Evolutionary conservation across 345 rosid species (phyloP), one percentile per base, ranked within the genome.

Genomic region (Bruguiera sexangula): DNA sequence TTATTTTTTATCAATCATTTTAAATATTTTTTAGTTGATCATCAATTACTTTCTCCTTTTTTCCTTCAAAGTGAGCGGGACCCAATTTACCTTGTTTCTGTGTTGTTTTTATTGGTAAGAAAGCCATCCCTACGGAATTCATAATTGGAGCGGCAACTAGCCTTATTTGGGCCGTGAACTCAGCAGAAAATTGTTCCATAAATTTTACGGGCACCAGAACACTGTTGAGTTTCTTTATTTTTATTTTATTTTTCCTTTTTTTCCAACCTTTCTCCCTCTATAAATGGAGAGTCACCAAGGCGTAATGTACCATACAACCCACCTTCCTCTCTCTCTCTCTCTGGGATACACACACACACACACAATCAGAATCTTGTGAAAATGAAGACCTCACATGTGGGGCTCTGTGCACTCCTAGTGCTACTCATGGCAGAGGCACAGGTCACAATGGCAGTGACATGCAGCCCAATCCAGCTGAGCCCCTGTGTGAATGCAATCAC

Each of bases 401-500:
- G 77, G 51, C 22, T 84, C 62, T 79, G 77, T 73, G 68, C 76
- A 30, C 56, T 88, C 18, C 1, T 90, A 67, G 67, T 87, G 72
- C 76, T 88, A 21, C 69, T 91, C 6, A 46, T 83, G 71, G 81
- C 76, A 2, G 76, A 84, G 73, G 72, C 76, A 11, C 75, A 78
- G 8, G 76, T 81, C 6, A 72, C 94, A 54, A 77, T 67, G 76
- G 93, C 93, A 15, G 93, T 87, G 77, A 83, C 95, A 18, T 94
- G 98, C 76, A 85, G 69, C 59, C 95, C 97, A 18, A 77, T 84
- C 34, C 82, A 94, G 77, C 86, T 94, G 82, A 89, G 96, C 79
- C 62, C 98, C 0, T 94, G 98, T 72, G 97, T 81, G 31, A 62
- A 81, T 29, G 98, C 97, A 18, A 89, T 94, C 70, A 85, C 89